Conservation (phyloP, 768 basidiomycete genomes). For the Termitomyces bulborhizus region DNA sequence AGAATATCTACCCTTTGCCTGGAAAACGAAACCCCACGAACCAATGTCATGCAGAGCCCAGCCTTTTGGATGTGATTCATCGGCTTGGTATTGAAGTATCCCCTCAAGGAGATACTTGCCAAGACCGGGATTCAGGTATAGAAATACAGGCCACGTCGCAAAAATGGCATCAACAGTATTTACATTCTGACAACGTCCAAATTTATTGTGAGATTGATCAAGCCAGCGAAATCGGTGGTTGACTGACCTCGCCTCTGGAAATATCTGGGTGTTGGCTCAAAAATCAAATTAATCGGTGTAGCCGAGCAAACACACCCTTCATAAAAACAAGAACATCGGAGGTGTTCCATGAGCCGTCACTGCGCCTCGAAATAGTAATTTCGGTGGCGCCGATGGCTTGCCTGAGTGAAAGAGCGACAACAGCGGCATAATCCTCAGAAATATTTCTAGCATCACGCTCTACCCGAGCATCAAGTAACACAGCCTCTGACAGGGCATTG, state of each 20-base stretch:
- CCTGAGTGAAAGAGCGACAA: constrained; percentile 48
- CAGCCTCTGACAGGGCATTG: constrained; percentile 36
- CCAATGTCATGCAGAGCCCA: constrained; percentile 62
- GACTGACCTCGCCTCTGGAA: constrained; percentile 48
- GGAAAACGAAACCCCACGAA: constrained; percentile 11
- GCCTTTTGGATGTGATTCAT: constrained; percentile 56
- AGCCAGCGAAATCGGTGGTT: background rate
- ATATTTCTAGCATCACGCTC: constrained; percentile 39
- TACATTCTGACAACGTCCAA: constrained; percentile 23
- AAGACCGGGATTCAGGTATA: constrained; percentile 48
- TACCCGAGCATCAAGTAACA: constrained; percentile 40
- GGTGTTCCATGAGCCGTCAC: constrained; percentile 42
- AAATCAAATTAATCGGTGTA: background rate
- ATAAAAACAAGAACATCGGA: constrained; percentile 49
- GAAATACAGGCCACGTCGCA: constrained; percentile 42
- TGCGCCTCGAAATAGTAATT: constrained; percentile 44
- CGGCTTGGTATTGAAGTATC: constrained; percentile 59
- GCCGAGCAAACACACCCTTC: constrained; percentile 33
- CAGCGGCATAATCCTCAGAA: constrained; percentile 41
- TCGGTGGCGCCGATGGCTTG: constrained; percentile 50
- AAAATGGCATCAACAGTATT: constrained; percentile 50
- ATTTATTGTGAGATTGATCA: background rate
- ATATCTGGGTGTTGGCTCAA: constrained; percentile 32
- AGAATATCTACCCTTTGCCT: background rate
- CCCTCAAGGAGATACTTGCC: constrained; percentile 55